Base-by-base conservation (phyloP, 805 yeast species). In the Lipomyces kockii region DNA sequence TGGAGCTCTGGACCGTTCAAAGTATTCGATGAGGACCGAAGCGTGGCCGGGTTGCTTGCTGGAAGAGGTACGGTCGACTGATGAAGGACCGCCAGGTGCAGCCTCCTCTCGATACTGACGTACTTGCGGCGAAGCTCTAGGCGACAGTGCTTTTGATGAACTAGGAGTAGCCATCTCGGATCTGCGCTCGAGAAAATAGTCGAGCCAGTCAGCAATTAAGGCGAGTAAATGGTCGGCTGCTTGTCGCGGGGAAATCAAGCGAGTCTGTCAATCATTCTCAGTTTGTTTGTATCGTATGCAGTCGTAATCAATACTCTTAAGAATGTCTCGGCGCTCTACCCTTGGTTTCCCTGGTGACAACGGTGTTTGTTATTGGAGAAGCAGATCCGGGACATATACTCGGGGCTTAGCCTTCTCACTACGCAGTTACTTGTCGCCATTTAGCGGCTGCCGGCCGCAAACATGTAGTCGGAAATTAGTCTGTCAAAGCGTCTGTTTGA, bases 11-110 rank as follows among this genome's bases (percentile, higher is more conserved):
- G 70, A 57, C 12, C 39, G 60, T 54, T 65, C 66, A 25, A 58
- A 67, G 53, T 67, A 67, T 43, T 67, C 70, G 22, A 67, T 66
- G 25, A 66, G 64, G 17, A 66, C 67, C 6, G 70, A 63, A 8
- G 64, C 63, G 34, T 56, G 64, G n/a, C 59, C 62, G 12, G 56
- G 7, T 8, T 49, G 22, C 8, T 54, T 34, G 52, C 49, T 11
- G 22, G 60, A 25, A 3, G 60, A 53, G 3, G 51, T 29, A 12
- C 9, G 9, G 49, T 37, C 5, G 39, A 29, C 32, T 29, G 1
- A 29, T 29, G 39, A 37, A 2, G 14, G 39, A 12, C 17, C 32
- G 7, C 32, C 39, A 37, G 14, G 14, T 37, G 39, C 14, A 37
- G 5, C 8, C 9, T 43, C 22, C 49, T 25, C 20, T 12, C 34